phyloP scores from a whole-genome alignment of 768 basidiomycete genomes.

The Russula sp. region DNA sequence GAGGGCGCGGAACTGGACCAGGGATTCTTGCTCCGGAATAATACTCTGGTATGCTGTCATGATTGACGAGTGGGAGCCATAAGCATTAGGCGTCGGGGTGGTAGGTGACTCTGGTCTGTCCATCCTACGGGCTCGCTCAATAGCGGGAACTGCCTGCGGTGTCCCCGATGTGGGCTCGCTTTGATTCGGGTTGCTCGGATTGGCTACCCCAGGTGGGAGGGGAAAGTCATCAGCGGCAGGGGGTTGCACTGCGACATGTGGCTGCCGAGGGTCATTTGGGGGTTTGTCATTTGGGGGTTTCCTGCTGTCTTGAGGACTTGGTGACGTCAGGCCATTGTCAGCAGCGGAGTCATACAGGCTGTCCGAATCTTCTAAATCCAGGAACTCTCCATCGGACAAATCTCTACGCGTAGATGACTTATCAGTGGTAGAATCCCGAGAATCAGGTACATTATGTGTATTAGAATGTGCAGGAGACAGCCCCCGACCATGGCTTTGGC shows the following conservation, averaged over 20 bases:
- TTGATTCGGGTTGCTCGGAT: conserved; percentile 3
- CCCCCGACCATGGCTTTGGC: not conserved
- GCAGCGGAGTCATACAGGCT: conserved; percentile 35
- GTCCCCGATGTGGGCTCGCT: conserved; percentile 3
- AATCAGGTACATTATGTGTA: conserved; percentile 3
- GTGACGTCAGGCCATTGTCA: conserved; percentile 30
- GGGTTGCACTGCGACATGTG: conserved; percentile 1
- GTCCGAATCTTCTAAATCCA: conserved; percentile 52
- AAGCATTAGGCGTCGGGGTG: conserved; percentile 19
- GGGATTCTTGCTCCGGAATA: conserved; percentile 23
- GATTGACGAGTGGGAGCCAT: conserved; percentile 6
- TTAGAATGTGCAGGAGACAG: conserved; percentile 8
- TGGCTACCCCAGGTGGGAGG: conserved; percentile 15
- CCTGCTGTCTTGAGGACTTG: conserved; percentile 14
- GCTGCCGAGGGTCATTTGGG: conserved; percentile 17
- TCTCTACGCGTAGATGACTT: conserved; percentile 20
- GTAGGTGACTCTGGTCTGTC: conserved; percentile 21
- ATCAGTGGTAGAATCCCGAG: conserved; percentile 15
- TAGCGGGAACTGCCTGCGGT: not conserved
- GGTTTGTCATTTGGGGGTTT: conserved; percentile 20
- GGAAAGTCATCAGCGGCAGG: conserved; percentile 22
- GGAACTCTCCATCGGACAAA: conserved; percentile 43
- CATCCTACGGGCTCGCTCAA: conserved; percentile 11
- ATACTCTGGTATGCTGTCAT: conserved; percentile 20
- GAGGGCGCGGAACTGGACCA: conserved; percentile 57